phyloP scores from a whole-genome alignment of 1,284 basidiomycete genomes.

The Fomes fomentarius region DNA sequence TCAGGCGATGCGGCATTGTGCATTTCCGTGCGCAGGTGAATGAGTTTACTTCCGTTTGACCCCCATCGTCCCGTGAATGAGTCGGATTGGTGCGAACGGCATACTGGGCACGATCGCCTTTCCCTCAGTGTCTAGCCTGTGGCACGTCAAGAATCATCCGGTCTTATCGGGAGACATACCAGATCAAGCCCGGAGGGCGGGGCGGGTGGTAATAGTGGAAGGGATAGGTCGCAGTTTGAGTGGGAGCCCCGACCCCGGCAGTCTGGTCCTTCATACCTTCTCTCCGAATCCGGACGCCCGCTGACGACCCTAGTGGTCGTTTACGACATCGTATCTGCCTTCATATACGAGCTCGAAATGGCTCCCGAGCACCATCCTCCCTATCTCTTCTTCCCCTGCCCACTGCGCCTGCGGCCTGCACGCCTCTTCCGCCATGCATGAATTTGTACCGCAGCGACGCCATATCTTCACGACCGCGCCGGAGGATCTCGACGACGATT shows the following conservation, averaged over 20 bases:
- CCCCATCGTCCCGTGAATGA: no score
- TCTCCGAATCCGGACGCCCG: conserved; percentile 11
- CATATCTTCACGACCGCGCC: background rate
- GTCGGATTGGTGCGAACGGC: no score
- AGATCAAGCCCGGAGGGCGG: background rate
- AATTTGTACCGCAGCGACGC: conserved; percentile 9
- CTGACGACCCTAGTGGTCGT: conserved; percentile 4
- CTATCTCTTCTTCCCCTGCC: background rate
- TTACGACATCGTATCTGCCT: conserved; percentile 14
- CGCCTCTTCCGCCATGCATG: conserved; percentile 2
- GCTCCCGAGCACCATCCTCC: conserved; percentile 1
- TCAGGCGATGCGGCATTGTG: no score
- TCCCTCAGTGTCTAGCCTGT: no score
- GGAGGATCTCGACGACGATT: conserved; percentile 12
- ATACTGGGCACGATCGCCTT: no score
- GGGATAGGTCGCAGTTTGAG: conserved; percentile 15
- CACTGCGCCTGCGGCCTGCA: background rate
- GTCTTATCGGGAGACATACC: conserved; percentile 11
- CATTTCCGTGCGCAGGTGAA: no score
- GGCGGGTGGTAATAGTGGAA: conserved; percentile 8
- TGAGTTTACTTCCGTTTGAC: no score
- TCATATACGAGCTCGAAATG: background rate
- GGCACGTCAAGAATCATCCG: no score
- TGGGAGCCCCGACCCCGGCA: conserved; percentile 11
- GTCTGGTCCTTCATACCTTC: conserved; percentile 21